Evolutionary conservation across 2,329 filamentous ascomycete genomes (phyloP), one percentile per base, ranked within the genome.

Genomic region (Bimuria novae-zelandiae): DNA sequence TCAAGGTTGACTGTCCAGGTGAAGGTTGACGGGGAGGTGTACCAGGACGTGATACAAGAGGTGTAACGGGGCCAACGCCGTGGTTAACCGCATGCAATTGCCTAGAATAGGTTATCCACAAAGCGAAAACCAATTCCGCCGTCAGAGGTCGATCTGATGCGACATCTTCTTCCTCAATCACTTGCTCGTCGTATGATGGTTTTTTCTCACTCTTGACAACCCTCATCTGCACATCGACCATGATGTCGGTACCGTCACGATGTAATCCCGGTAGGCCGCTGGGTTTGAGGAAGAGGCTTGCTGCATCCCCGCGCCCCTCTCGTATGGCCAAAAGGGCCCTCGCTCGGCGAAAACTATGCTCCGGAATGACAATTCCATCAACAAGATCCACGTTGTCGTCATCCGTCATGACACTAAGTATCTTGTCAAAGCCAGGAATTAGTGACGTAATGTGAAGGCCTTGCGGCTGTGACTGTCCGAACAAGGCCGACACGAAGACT

Each of bases 71-170:
- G n/a, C 84, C 82, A 41, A 87, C 73, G 47, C 81, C 78, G 47
- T 82, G 79, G 55, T 85, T 85, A 32, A 86, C 82, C 14, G 90
- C 89, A 71, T 99, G 94, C 11, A 97, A 81, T 67, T 97, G 91
- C 57, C 92, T 84, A 16, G 93, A 97, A 71, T 97, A 99, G 1
- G 93, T 97, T 61, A 99, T 89, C 94, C 94, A 99, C 25, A 99
- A 77, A 10, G 94, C 94, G 76, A 92, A 97, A 0, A 97, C 92
- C 57, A 96, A 83, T 71, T 97, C 92, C 19, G 65, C 57, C 25
- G 51, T 14, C 77, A 79, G 74, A 10, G 81, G 73, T n/a, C 83
- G 80, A 7, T 78, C 67, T n/a, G 61, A 72, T 66, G 43, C 70
- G 67, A 22, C 70, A 55, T 76, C 69, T 41, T 80, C 77, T 69